Evolutionary conservation across 441 rosid genomes (phyloP).

Genomic region (Populus hybrid): DNA sequence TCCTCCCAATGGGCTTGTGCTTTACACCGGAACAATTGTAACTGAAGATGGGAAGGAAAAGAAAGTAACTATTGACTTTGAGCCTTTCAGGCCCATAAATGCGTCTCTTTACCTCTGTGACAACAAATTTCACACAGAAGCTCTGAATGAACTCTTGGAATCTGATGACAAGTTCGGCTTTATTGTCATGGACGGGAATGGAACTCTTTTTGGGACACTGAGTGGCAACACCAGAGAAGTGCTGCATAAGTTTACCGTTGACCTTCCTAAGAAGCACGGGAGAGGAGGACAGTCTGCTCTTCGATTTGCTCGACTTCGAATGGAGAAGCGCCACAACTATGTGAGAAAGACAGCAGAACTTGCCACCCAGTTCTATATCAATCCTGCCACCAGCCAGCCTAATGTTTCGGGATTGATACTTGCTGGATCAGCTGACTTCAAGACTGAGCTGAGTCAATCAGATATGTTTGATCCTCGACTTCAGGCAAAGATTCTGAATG

Average conservation of each 20-base stretch:
- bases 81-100: slow-evolving; percentile 77
- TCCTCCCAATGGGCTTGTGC: slow-evolving; percentile 84
- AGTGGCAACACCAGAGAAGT: slow-evolving; percentile 81
- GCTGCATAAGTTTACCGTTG: slow-evolving; percentile 75
- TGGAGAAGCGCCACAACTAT: slow-evolving; percentile 88
- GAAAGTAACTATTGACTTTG: slow-evolving; percentile 78
- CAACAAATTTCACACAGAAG: slow-evolving; percentile 80
- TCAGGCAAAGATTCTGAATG: slow-evolving; percentile 80
- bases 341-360: slow-evolving; percentile 85
- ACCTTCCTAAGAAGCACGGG: slow-evolving; percentile 81
- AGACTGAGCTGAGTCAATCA: slow-evolving; percentile 89
- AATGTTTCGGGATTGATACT: slow-evolving; percentile 84
- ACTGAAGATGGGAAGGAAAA: slow-evolving; percentile 83
- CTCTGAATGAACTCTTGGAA: slow-evolving; percentile 67
- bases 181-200: slow-evolving; percentile 85
- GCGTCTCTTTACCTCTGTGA: slow-evolving; percentile 76
- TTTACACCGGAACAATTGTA: slow-evolving; percentile 81
- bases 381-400: slow-evolving; percentile 85
- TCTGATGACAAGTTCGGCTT: slow-evolving; percentile 86
- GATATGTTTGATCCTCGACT: slow-evolving; percentile 90
- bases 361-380: slow-evolving; percentile 74
- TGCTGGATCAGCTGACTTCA: slow-evolving; percentile 94
- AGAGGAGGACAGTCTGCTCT: slow-evolving; percentile 94
- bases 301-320: slow-evolving; percentile 73
- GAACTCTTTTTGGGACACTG: slow-evolving; percentile 77